Percentiles rank a stretch among this genome's conserved stretches.
Conservation (phyloP, 108 stramenopile species). For the Stephanodiscus minutulus region DNA sequence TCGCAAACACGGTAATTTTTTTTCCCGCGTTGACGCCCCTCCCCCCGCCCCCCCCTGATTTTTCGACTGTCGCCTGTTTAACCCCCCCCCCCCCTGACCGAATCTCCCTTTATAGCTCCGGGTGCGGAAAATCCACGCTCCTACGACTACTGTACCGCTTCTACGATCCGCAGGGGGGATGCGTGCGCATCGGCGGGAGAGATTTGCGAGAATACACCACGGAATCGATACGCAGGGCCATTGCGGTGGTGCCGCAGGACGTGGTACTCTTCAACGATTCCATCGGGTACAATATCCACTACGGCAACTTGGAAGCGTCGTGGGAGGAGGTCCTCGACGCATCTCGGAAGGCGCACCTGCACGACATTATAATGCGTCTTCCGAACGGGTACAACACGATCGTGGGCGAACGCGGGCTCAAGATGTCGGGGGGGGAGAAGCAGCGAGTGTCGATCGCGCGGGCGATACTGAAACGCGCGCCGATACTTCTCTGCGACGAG, state of each 20-base stretch:
- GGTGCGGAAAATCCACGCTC: constrained; percentile 76
- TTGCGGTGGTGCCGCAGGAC: constrained; percentile 85
- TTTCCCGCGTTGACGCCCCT: too few species aligned
- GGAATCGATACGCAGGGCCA: constrained; percentile 53
- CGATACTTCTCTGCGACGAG: constrained; percentile 78
- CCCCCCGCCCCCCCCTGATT: too few species aligned
- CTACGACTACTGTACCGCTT: constrained; percentile 63
- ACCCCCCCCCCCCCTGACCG: background rate
- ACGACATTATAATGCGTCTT: constrained; percentile 43
- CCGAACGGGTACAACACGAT: constrained; percentile 75
- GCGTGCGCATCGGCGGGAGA: constrained; percentile 63
- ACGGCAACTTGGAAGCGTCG: constrained; percentile 58
- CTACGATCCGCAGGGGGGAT: constrained; percentile 58
- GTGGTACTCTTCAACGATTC: constrained; percentile 80
- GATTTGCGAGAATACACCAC: constrained; percentile 56
- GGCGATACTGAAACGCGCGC: constrained; percentile 53
- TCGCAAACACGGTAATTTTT: too few species aligned
- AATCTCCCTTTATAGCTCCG: constrained; percentile 23
- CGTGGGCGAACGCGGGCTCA: constrained; percentile 86
- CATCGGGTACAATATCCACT: constrained; percentile 64
- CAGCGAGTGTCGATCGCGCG: constrained; percentile 86
- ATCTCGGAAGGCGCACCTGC: constrained; percentile 41
- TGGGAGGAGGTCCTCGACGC: constrained; percentile 58
- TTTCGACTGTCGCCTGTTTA: constrained; percentile 43
- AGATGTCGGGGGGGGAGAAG: constrained; percentile 79